A percentile compares a stretch with the other conserved stretches of the same genome.
phyloP scores from a whole-genome alignment of 2,329 filamentous ascomycete species.

The Eutypella sp. region DNA sequence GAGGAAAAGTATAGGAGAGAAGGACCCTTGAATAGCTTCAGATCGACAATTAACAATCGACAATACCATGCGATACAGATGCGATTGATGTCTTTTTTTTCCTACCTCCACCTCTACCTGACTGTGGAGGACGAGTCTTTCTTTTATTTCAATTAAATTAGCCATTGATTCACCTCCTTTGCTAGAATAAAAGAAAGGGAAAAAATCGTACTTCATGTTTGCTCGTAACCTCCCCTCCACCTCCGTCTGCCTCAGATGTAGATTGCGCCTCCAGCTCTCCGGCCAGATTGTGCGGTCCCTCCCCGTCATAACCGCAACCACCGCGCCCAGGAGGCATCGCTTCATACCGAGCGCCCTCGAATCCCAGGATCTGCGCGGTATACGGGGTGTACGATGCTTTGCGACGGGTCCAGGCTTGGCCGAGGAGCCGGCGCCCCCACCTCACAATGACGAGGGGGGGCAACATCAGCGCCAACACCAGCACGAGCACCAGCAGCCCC shows the following conservation, averaged over 20 bases:
- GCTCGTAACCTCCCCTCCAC: constrained; percentile 24
- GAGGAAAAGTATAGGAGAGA: no score
- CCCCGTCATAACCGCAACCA: constrained; percentile 5
- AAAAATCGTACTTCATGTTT: constrained; percentile 27
- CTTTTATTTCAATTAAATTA: no score
- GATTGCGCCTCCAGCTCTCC: constrained; percentile 25
- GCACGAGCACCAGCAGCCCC: neutral
- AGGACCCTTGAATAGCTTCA: no score
- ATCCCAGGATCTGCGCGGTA: neutral
- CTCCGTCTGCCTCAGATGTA: constrained; percentile 36
- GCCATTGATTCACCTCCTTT: no score
- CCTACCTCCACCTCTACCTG: no score
- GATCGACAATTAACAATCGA: no score
- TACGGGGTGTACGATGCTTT: constrained; percentile 4
- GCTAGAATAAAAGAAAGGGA: no score
- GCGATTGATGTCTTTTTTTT: no score
- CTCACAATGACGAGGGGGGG: neutral
- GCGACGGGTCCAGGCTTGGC: constrained; percentile 2
- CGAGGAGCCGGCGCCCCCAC: neutral
- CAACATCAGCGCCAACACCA: neutral
- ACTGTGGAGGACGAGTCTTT: no score
- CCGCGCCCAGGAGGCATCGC: constrained; percentile 5
- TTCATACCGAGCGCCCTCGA: neutral
- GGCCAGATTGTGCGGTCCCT: constrained; percentile 12
- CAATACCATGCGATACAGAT: no score